Evolutionary conservation across 164 flowering plant genomes (phyloP).

Genomic region (Malania oleifera): DNA sequence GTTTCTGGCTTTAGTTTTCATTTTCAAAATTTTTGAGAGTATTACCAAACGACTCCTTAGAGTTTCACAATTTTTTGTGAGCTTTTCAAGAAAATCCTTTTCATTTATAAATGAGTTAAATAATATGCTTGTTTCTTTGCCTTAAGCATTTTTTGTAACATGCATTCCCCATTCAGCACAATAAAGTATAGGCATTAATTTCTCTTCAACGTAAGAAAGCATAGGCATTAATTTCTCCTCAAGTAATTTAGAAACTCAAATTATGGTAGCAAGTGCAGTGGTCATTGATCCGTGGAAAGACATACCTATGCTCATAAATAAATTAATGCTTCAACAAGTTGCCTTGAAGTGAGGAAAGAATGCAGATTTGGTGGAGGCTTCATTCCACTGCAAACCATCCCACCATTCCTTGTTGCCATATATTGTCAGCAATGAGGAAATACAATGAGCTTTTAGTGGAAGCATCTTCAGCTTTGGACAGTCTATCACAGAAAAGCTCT

Average conservation of each 20-base stretch:
- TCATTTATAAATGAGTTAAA: too few species aligned
- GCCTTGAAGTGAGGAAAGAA: slow-evolving; percentile 20
- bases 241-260: background rate
- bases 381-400: slow-evolving; percentile 33
- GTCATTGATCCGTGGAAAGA: background rate
- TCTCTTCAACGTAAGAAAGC: too few species aligned
- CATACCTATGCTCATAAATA: background rate
- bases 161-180: too few species aligned
- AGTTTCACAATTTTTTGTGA: too few species aligned
- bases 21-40: too few species aligned
- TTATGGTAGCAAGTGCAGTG: background rate
- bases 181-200: too few species aligned
- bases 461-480: slow-evolving; percentile 33
- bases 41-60: too few species aligned
- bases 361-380: slow-evolving; percentile 8
- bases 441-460: slow-evolving; percentile 12
- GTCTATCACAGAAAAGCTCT: slow-evolving; percentile 24
- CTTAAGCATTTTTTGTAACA: too few species aligned
- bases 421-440: slow-evolving; percentile 16
- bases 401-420: slow-evolving; percentile 33
- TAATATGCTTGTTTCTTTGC: too few species aligned
- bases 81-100: too few species aligned
- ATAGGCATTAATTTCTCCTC: too few species aligned
- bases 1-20: too few species aligned
- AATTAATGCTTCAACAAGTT: slow-evolving; percentile 10